Conservation (phyloP, 192 early-diverging fungal species). For the Coemansia sp. region DNA sequence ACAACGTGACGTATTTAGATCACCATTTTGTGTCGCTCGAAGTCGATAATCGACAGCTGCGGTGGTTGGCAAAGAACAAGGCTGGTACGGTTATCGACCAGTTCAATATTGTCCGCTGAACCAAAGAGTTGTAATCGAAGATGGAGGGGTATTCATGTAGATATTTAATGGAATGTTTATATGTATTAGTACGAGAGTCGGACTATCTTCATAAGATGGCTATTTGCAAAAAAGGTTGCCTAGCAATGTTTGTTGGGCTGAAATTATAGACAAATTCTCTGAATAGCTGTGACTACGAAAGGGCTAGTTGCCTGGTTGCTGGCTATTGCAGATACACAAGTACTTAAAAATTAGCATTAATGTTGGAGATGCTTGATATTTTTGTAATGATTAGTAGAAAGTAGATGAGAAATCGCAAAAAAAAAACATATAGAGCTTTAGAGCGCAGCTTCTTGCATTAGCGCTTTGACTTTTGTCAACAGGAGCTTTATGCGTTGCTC, state of each 20-base stretch:
- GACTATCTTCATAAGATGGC: background rate
- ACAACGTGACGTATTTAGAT: conserved; percentile 53
- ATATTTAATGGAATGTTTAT: background rate
- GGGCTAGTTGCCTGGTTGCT: too few relatives aligned
- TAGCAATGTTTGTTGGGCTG: background rate
- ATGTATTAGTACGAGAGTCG: background rate
- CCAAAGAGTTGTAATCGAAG: background rate
- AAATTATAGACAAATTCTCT: too few relatives aligned
- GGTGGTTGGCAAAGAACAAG: conserved; percentile 31
- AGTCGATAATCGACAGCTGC: conserved; percentile 15
- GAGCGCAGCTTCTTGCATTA: conserved; percentile 31
- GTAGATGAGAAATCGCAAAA: background rate
- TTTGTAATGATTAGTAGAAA: background rate
- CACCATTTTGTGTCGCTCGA: conserved; percentile 62
- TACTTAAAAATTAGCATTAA: too few relatives aligned
- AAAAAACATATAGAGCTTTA: conserved; percentile 16
- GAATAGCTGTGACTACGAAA: too few relatives aligned
- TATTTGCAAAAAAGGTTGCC: background rate
- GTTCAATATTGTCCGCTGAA: conserved; percentile 21
- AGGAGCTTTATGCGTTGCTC: conserved; percentile 49
- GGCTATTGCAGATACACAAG: too few relatives aligned
- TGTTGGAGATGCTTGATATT: too few relatives aligned
- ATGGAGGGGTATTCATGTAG: background rate
- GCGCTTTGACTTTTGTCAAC: conserved; percentile 42
- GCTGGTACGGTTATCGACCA: conserved; percentile 32